These are phyloP conservation scores for Vigna radiata DNA, from an alignment of 306 rosid genomes.

Conservation along the genomic window DNA sequence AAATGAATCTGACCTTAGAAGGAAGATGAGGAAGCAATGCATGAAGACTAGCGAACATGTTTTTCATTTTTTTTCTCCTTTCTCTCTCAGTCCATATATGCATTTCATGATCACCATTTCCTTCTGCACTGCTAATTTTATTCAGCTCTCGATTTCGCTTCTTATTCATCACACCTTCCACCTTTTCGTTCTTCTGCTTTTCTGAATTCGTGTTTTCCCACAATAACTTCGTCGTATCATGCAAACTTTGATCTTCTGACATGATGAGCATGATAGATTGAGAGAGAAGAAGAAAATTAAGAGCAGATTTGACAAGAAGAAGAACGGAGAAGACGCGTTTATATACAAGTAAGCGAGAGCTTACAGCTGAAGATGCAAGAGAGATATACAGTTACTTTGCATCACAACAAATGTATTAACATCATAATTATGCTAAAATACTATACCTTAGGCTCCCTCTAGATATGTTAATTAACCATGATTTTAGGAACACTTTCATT, in stretches of 20 bases:
- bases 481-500: neutral
- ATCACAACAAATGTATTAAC: neutral
- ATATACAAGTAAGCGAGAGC: slow-evolving; percentile 17
- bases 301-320: neutral
- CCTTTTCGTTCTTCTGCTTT: neutral
- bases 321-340: neutral
- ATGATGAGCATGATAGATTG: slow-evolving; percentile 21
- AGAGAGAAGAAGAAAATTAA: neutral
- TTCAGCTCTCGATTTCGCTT: neutral
- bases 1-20: slow-evolving; percentile 63
- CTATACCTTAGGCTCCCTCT: neutral
- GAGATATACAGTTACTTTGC: slow-evolving; percentile 1
- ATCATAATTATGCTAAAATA: slow-evolving; percentile 1
- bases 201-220: slow-evolving; percentile 43
- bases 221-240: neutral
- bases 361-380: neutral
- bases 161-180: neutral
- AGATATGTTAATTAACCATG: neutral
- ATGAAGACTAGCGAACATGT: slow-evolving; percentile 77
- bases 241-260: neutral
- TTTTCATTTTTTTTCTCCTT: slow-evolving; percentile 88
- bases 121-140: slow-evolving; percentile 1
- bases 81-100: slow-evolving; percentile 85
- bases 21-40: slow-evolving; percentile 81
- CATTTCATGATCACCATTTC: slow-evolving; percentile 51